Conservation (phyloP, 805 yeast species). For the Wickerhamiella kazuoi region DNA sequence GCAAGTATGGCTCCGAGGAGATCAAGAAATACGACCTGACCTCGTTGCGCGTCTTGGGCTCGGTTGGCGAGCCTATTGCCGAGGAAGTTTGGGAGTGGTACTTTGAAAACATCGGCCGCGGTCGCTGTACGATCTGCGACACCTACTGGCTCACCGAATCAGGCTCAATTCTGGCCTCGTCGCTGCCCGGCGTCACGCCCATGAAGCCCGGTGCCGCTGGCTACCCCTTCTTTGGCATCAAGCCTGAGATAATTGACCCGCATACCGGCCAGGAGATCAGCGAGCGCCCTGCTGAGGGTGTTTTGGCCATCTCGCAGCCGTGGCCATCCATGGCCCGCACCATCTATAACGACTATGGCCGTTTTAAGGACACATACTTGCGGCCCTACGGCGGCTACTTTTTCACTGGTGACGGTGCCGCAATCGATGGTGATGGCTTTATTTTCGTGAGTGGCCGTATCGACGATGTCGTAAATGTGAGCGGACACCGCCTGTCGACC, state of each 20-base stretch:
- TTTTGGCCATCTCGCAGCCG: slow-evolving; percentile 68
- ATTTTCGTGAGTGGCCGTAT: slow-evolving; percentile 98
- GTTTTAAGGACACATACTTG: slow-evolving; percentile 81
- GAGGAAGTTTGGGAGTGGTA: slow-evolving; percentile 99
- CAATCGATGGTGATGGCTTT: slow-evolving; percentile 89
- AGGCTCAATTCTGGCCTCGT: slow-evolving; percentile 88
- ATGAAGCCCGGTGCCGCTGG: slow-evolving; percentile 97
- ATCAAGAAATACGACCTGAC: slow-evolving; percentile 69
- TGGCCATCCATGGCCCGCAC: slow-evolving; percentile 99
- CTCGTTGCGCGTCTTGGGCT: slow-evolving; percentile 81
- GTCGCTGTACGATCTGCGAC: slow-evolving; percentile 77
- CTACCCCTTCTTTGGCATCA: slow-evolving; percentile 88
- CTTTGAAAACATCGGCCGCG: slow-evolving; percentile 76
- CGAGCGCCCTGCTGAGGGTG: slow-evolving; percentile 92
- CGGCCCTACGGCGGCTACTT: slow-evolving; percentile 85
- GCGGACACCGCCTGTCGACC: slow-evolving; percentile 96
- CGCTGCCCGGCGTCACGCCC: slow-evolving; percentile 86
- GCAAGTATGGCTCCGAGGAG: slow-evolving; percentile 73
- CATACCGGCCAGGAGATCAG: slow-evolving; percentile 68
- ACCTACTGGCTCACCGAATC: slow-evolving; percentile 99
- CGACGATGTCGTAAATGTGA: slow-evolving; percentile 94
- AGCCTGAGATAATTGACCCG: slow-evolving; percentile 83
- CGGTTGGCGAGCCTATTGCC: slow-evolving; percentile 98
- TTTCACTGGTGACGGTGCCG: slow-evolving; percentile 98
- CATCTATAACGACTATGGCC: slow-evolving; percentile 71